Conservation (phyloP, 305 asterid species). For the Plantago rigida region DNA sequence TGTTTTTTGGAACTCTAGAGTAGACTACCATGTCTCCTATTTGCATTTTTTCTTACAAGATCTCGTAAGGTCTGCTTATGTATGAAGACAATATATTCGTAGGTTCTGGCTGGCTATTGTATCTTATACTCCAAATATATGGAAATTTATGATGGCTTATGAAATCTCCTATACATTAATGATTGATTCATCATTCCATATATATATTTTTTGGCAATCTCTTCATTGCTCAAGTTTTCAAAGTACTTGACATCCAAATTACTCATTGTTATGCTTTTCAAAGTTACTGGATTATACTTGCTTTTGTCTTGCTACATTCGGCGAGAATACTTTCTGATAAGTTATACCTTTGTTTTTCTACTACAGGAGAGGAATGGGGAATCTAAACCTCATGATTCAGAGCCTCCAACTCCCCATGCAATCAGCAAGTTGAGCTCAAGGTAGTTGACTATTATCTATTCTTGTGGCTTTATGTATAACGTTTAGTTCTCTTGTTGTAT, state of each 20-base stretch:
- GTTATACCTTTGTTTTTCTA: conserved; percentile 17
- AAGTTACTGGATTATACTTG: not conserved
- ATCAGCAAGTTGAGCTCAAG: conserved; percentile 66
- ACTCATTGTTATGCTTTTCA: not conserved
- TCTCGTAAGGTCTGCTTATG: not conserved
- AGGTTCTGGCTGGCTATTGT: not conserved
- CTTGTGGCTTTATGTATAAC: conserved; percentile 1
- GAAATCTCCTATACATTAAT: conserved; percentile 14
- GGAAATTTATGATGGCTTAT: conserved; percentile 18
- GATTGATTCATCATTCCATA: conserved; percentile 7
- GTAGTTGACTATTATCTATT: conserved; percentile 31
- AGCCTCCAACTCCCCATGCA: conserved; percentile 70
- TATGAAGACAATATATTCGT: not conserved
- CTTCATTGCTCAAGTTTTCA: not conserved
- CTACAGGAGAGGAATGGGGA: conserved; percentile 82
- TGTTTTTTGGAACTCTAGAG: conserved; percentile 11
- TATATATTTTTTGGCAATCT: conserved; percentile 11
- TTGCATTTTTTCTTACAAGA: not conserved
- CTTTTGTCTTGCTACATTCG: conserved; percentile 2
- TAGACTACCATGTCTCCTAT: not conserved
- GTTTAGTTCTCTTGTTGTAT: conserved; percentile 8
- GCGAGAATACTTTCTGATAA: conserved; percentile 10
- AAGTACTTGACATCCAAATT: not conserved
- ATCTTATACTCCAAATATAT: conserved; percentile 16
- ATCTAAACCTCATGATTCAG: conserved; percentile 54